Base-by-base conservation (phyloP, 352 stramenopile genomes). In the Phytophthora fragariaefolia region DNA sequence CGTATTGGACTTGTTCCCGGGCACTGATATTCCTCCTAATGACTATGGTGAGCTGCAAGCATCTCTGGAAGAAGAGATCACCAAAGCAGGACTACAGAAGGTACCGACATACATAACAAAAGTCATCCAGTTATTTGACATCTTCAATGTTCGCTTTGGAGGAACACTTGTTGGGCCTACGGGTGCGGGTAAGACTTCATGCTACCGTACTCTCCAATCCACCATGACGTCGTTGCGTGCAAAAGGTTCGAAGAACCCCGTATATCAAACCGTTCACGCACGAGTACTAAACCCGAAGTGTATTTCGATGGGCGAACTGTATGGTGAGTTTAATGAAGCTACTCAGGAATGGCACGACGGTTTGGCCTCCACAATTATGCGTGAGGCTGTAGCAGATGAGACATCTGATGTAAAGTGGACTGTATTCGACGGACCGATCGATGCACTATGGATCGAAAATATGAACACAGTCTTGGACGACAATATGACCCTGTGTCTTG, bases 391-490 rank as follows among this genome's bases (percentile, higher is more conserved):
- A 6, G 77, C 71, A 3, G 87, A 95, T 32, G 83, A 90, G 40
- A 77, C 63, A 0, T 61, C 67, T 0, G 83, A 96, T 36, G 77
- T 82, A 28, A 91, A 89, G 46, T 98, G 94, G 94, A 98, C 89
- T 0, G 87, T 98, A 5, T 98, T 98, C 32, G 94, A 98, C 60
- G 94, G 94, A 2, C 94, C 94, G 9, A 97, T 98, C 52, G 94
- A 98, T 67, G 90, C 94, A n/a, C 72, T 98, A 7, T 98, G 94
- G 94, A 98, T 98, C 40, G 94, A 98, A 66, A 98, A 98, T 71
- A 97, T 98, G 92, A 98, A 98, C 77, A 98, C 94, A 1, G 94
- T 98, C 0, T 66, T 98, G 6, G 94, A 98, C 62, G 94, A 98
- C 73, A 98, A 98, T 69, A 98, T 97, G 93, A 98, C 90, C 5